phyloP scores from a whole-genome alignment of 257 asterid species.

The Solanum ossicruentum region DNA sequence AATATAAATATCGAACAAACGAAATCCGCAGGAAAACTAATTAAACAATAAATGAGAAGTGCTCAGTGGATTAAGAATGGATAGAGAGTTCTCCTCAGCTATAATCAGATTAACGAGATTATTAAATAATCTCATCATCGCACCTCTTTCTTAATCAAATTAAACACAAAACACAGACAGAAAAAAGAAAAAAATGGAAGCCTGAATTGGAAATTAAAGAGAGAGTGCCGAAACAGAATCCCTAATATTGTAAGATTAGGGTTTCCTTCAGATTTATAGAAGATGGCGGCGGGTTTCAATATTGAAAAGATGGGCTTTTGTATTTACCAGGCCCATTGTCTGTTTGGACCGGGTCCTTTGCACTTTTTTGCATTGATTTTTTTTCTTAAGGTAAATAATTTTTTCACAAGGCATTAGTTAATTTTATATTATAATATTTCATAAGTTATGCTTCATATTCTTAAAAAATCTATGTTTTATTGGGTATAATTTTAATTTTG shows the following conservation, averaged over 20 bases:
- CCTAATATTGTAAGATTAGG: neutral
- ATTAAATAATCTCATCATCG: neutral
- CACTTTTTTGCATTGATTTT: neutral
- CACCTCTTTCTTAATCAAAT: neutral
- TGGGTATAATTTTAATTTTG: too few relatives aligned
- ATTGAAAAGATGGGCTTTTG: neutral
- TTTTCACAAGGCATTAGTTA: neutral
- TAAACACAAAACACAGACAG: neutral
- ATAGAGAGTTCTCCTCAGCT: neutral
- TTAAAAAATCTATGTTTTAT: too few relatives aligned
- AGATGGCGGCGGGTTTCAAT: neutral
- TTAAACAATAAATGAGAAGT: neutral
- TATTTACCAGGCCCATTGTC: neutral
- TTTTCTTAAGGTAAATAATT: too few relatives aligned
- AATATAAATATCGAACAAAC: too few relatives aligned
- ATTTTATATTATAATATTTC: too few relatives aligned
- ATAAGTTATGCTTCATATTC: neutral
- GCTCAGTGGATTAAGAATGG: slow-evolving; percentile 27
- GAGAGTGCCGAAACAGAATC: neutral
- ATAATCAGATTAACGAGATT: neutral
- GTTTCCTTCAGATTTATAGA: neutral
- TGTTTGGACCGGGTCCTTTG: neutral
- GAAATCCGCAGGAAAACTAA: too few relatives aligned
- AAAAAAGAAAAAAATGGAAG: neutral
- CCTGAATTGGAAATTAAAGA: neutral